Conservation (phyloP, 2,329 filamentous ascomycete species). For the Penicillium sp. region DNA sequence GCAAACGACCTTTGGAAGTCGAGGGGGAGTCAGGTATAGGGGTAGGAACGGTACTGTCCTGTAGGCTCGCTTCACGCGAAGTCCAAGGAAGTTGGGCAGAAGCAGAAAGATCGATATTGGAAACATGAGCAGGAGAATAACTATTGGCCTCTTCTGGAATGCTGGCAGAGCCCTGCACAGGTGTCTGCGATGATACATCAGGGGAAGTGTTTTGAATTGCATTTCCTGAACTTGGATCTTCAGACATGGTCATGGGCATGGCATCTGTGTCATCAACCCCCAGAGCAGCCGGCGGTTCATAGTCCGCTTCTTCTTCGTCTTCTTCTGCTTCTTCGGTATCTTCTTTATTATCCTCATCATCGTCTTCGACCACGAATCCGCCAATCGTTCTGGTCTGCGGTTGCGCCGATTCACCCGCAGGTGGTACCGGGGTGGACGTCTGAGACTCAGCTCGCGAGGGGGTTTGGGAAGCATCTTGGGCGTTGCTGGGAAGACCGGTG, state of each 20-base stretch:
- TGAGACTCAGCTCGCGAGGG: conserved; percentile 41
- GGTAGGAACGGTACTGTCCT: conserved; percentile 44
- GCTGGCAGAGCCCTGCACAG: conserved; percentile 54
- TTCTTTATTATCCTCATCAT: conserved; percentile 63
- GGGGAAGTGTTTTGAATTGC: conserved; percentile 60
- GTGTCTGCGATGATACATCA: conserved; percentile 66
- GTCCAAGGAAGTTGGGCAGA: conserved; percentile 43
- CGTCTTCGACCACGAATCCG: conserved; percentile 67
- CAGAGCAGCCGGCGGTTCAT: conserved; percentile 60
- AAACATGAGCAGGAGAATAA: conserved; percentile 53
- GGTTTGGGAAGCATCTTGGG: conserved; percentile 34
- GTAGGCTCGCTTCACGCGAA: conserved; percentile 36
- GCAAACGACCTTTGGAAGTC: conserved; percentile 58
- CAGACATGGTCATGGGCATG: conserved; percentile 54
- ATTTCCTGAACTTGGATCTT: conserved; percentile 60
- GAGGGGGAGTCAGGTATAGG: conserved; percentile 51
- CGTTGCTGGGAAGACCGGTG: conserved; percentile 34
- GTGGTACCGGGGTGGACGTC: conserved; percentile 36
- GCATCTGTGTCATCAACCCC: conserved; percentile 54
- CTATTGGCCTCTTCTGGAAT: conserved; percentile 55
- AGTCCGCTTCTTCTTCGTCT: conserved; percentile 53
- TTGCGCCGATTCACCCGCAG: conserved; percentile 37
- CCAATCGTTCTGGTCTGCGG: conserved; percentile 59
- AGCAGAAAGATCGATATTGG: conserved; percentile 46
- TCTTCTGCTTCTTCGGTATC: conserved; percentile 65